Percentiles rank a stretch among this genome's conserved stretches.
phyloP scores from a whole-genome alignment of 1,284 basidiomycete genomes.

The Trichosporon asahii region DNA sequence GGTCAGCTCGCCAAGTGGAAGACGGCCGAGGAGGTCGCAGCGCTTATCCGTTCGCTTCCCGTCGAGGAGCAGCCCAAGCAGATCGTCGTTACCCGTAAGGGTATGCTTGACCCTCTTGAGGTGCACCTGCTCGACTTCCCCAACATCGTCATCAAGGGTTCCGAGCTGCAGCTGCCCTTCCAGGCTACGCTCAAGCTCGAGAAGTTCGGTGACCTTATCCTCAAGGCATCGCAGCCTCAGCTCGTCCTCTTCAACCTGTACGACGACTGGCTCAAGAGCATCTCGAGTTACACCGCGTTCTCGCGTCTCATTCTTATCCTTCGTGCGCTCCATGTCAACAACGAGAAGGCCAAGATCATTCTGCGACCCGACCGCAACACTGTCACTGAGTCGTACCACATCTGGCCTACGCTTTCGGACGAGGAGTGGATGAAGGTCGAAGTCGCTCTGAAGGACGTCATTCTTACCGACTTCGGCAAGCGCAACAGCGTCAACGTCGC shows the following conservation, averaged over 20 bases:
- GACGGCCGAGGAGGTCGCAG: conserved; percentile 99
- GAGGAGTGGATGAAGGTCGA: conserved; percentile 99
- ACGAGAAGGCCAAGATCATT: conserved; percentile 97
- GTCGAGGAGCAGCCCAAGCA: conserved; percentile 99
- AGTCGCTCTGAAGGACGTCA: conserved; percentile 91
- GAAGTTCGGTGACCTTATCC: conserved; percentile 96
- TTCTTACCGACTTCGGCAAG: conserved; percentile 95
- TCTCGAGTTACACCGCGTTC: conserved; percentile 98
- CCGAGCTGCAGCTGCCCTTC: conserved; percentile 96
- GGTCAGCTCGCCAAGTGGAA: conserved; percentile 98
- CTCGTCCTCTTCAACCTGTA: conserved; percentile 92
- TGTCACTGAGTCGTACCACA: conserved; percentile 95
- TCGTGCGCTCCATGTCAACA: conserved; percentile 97
- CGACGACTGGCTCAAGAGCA: conserved; percentile 98
- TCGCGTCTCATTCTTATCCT: conserved; percentile 93
- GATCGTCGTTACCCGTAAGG: conserved; percentile 98
- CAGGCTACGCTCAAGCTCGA: conserved; percentile 99
- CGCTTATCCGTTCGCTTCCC: conserved; percentile 90
- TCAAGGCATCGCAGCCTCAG: conserved; percentile 53
- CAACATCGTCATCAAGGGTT: conserved; percentile 99
- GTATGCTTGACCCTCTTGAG: conserved; percentile 98
- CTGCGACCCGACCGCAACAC: conserved; percentile 89
- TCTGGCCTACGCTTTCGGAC: conserved; percentile 92
- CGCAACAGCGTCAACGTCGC: conserved; percentile 98
- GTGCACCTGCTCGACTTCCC: conserved; percentile 99